Conservation (phyloP, 2,329 filamentous ascomycete species). For the Plectosphaerella plurivora region DNA sequence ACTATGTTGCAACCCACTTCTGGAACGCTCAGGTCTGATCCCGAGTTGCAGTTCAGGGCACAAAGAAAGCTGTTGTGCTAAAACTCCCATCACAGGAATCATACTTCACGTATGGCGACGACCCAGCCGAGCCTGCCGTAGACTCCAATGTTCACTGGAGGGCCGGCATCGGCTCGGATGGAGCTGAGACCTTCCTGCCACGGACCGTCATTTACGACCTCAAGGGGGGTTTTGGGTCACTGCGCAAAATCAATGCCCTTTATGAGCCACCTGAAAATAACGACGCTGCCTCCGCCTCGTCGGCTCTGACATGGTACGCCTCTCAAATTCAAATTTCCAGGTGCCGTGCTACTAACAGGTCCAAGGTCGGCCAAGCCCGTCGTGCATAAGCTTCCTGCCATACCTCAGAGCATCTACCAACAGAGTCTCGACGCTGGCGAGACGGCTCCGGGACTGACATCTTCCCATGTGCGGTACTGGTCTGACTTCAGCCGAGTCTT, state of each 20-base stretch:
- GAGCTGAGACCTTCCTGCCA: slow-evolving; percentile 86
- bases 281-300: slow-evolving; percentile 27
- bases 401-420: slow-evolving; percentile 73
- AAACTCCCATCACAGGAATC: slow-evolving; percentile 65
- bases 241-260: slow-evolving; percentile 82
- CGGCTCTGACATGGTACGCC: slow-evolving; percentile 5
- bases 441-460: slow-evolving; percentile 58
- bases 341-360: neutral
- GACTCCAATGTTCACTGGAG: slow-evolving; percentile 89
- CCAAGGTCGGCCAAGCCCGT: slow-evolving; percentile 62
- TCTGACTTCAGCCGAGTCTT: slow-evolving; percentile 93
- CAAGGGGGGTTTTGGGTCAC: slow-evolving; percentile 85
- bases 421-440: slow-evolving; percentile 70
- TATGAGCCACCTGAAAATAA: slow-evolving; percentile 55
- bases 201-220: slow-evolving; percentile 91
- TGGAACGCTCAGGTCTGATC: slow-evolving; percentile 80
- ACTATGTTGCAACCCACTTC: slow-evolving; percentile 92
- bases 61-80: neutral
- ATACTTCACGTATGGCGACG: slow-evolving; percentile 82
- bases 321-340: neutral
- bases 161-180: slow-evolving; percentile 75
- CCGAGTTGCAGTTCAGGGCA: neutral
- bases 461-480: slow-evolving; percentile 84
- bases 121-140: slow-evolving; percentile 53
- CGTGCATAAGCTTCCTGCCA: slow-evolving; percentile 63